Evolutionary conservation across 1,139 yeast species (phyloP).

Genomic region (Lodderomyces theae): DNA sequence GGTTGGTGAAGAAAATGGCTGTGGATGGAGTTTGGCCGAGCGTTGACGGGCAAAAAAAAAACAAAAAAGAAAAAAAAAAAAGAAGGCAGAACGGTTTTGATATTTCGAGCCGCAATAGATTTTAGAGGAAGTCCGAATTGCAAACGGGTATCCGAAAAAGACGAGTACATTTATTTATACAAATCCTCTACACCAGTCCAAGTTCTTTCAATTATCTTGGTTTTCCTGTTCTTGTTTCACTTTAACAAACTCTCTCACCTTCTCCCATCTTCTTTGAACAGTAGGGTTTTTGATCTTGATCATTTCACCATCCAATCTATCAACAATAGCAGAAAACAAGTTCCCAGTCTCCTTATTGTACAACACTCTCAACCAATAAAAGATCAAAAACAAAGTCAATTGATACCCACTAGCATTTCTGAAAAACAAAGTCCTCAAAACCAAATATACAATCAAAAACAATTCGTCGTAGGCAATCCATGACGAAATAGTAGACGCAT

Average conservation of each 20-base stretch:
- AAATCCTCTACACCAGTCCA: not conserved
- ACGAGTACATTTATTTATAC: not conserved
- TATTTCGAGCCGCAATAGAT: no score
- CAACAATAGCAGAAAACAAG: constrained; percentile 40
- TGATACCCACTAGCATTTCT: constrained; percentile 71
- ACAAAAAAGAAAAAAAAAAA: not conserved
- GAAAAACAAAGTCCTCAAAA: constrained; percentile 58
- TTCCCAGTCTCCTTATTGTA: constrained; percentile 50
- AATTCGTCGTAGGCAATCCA: constrained; percentile 62
- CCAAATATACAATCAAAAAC: constrained; percentile 48
- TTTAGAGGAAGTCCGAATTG: no score
- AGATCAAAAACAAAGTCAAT: constrained; percentile 50
- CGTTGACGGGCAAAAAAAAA: no score
- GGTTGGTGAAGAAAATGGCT: not conserved
- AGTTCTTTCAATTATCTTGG: constrained; percentile 1
- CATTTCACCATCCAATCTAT: constrained; percentile 43
- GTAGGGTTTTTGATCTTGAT: constrained; percentile 43
- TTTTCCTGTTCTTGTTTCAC: constrained; percentile 24
- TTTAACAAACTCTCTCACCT: constrained; percentile 37
- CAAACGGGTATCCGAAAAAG: no score
- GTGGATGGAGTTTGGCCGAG: not conserved
- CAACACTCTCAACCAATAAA: constrained; percentile 69
- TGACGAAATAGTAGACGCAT: constrained; percentile 41
- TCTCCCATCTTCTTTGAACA: constrained; percentile 44
- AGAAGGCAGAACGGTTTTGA: no score